phyloP scores from a whole-genome alignment of 1,284 basidiomycete genomes.

The Kwoniella shivajii region DNA sequence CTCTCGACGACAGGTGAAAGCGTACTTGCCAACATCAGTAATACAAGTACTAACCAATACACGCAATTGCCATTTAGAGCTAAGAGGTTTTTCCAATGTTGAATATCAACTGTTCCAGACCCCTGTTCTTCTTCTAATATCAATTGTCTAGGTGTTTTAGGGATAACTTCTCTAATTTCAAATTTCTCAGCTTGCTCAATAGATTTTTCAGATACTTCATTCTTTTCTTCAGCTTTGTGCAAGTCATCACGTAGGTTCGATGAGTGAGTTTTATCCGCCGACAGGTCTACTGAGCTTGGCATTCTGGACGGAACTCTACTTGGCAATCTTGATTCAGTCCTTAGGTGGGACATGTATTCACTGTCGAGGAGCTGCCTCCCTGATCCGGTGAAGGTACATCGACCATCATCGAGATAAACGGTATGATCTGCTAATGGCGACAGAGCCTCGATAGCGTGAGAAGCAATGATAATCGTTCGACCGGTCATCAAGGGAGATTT shows the following conservation, averaged over 20 bases:
- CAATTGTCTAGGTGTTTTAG: constrained; percentile 70
- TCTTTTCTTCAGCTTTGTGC: constrained; percentile 59
- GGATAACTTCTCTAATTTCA: constrained; percentile 23
- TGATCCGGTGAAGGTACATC: constrained; percentile 68
- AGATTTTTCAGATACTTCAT: constrained; percentile 24
- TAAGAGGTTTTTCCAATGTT: constrained; percentile 78
- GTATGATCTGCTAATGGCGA: constrained; percentile 36
- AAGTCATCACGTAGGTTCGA: constrained; percentile 55
- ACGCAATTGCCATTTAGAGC: constrained; percentile 55
- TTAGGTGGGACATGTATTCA: constrained; percentile 65
- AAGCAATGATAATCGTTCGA: constrained; percentile 81
- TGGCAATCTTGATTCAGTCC: constrained; percentile 53
- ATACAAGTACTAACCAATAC: constrained; percentile 66
- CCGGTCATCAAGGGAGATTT: constrained; percentile 74
- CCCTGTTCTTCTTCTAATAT: constrained; percentile 83
- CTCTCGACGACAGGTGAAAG: constrained; percentile 26
- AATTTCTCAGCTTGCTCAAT: constrained; percentile 15
- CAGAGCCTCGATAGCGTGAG: constrained; percentile 65
- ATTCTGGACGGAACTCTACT: constrained; percentile 2
- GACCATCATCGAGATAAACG: constrained; percentile 78
- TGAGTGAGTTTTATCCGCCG: not conserved
- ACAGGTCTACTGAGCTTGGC: constrained; percentile 16
- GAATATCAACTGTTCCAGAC: constrained; percentile 68
- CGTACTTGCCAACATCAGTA: constrained; percentile 11
- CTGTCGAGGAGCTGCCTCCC: constrained; percentile 65